Percentiles rank a stretch among this genome's conserved stretches.
phyloP scores from a whole-genome alignment of 768 basidiomycete species.

The Gloeostereum incarnatum region DNA sequence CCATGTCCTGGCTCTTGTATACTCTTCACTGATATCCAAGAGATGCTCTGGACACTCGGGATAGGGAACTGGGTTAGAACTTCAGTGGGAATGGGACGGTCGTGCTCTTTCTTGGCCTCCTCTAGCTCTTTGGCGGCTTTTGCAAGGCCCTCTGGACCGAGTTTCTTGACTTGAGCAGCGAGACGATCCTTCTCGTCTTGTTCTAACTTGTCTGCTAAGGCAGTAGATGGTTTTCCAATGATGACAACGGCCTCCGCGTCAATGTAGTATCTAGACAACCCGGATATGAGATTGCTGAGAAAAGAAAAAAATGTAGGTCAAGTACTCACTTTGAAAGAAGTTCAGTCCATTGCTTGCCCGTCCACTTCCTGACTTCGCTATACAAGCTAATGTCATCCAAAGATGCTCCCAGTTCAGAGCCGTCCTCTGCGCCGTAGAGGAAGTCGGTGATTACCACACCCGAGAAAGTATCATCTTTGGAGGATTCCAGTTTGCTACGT shows the following conservation, averaged over 20 bases:
- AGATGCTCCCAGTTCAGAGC: constrained; percentile 61
- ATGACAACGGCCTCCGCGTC: constrained; percentile 68
- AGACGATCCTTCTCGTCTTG: constrained; percentile 73
- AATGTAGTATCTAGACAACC: constrained; percentile 60
- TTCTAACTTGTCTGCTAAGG: constrained; percentile 72
- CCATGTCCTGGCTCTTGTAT: constrained; percentile 54
- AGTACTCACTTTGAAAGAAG: constrained; percentile 60
- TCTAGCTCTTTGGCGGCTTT: constrained; percentile 60
- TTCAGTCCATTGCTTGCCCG: constrained; percentile 63
- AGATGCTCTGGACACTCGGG: constrained; percentile 57
- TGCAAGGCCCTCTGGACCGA: constrained; percentile 78
- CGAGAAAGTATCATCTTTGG: constrained; percentile 75
- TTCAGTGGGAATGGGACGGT: constrained; percentile 69
- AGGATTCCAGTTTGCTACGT: constrained; percentile 75
- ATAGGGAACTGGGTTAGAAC: constrained; percentile 78
- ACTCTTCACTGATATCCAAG: constrained; percentile 76
- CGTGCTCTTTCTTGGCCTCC: constrained; percentile 81
- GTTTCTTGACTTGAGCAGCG: constrained; percentile 49
- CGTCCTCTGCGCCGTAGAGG: constrained; percentile 78
- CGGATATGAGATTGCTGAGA: constrained; percentile 4
- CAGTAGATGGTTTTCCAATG: constrained; percentile 81
- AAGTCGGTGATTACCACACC: constrained; percentile 73
- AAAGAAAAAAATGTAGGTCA: background rate
- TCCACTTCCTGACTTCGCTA: constrained; percentile 59
- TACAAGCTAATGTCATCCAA: constrained; percentile 79